These are phyloP conservation scores for Pythium insidiosum DNA, from an alignment of 352 stramenopile genomes.

Conservation along the genomic window DNA sequence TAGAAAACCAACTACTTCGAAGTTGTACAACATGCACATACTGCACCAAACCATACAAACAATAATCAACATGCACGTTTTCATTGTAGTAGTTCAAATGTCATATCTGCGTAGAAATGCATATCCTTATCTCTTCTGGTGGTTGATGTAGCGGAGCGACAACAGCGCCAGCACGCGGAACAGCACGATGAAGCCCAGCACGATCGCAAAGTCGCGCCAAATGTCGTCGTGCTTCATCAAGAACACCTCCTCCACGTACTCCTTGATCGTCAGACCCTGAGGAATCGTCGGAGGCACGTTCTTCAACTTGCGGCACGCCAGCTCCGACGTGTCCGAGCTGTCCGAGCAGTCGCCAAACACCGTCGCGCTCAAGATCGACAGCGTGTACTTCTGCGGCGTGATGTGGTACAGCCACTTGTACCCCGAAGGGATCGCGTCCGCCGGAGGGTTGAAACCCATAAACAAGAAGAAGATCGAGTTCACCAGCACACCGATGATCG, in stretches of 20 bases:
- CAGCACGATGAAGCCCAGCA: too few species aligned
- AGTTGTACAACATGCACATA: too few species aligned
- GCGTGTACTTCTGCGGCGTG: constrained; percentile 18
- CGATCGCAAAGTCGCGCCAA: constrained; percentile 28
- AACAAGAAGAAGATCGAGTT: constrained; percentile 73
- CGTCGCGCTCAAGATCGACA: constrained; percentile 9
- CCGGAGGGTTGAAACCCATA: constrained; percentile 67
- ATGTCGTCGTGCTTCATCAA: constrained; percentile 36
- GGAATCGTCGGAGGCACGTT: constrained; percentile 4
- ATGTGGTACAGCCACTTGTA: constrained; percentile 63
- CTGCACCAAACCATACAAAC: too few species aligned
- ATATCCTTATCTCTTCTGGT: too few species aligned
- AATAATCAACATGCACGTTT: too few species aligned
- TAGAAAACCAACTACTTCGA: too few species aligned
- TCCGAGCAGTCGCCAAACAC: constrained; percentile 17
- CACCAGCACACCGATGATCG: constrained; percentile 21
- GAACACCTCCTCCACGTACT: constrained; percentile 36
- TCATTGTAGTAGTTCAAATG: too few species aligned
- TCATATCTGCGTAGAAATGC: too few species aligned
- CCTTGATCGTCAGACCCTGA: constrained; percentile 15
- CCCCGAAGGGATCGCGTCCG: constrained; percentile 28
- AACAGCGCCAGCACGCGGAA: too few species aligned
- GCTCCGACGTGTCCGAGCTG: too few species aligned
- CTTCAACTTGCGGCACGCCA: constrained; percentile 11
- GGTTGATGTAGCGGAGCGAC: too few species aligned